A percentile compares a stretch with the other conserved stretches of the same genome.
Conservation (phyloP, 768 basidiomycete genomes). For the Phylloporus scabripes region DNA sequence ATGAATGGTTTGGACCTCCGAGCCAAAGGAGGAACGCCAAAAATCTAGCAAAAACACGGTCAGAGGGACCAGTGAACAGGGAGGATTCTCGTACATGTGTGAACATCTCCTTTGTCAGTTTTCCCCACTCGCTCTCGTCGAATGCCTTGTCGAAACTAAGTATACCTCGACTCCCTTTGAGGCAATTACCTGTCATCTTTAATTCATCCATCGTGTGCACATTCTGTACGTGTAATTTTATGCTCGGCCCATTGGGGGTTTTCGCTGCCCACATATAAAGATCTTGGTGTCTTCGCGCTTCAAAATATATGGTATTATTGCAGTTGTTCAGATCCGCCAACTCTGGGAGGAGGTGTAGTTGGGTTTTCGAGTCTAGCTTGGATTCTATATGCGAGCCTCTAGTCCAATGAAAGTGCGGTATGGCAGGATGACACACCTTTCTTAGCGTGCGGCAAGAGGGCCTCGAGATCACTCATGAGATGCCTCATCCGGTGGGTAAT, state of each 20-base stretch:
- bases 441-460: constrained; percentile 88
- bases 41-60: constrained; percentile 55
- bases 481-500: constrained; percentile 96
- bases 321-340: constrained; percentile 96
- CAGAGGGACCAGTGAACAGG: background rate
- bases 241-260: constrained; percentile 94
- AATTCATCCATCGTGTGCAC: constrained; percentile 99
- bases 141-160: constrained; percentile 90
- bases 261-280: constrained; percentile 96
- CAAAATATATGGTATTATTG: constrained; percentile 96
- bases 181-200: constrained; percentile 98
- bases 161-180: constrained; percentile 91
- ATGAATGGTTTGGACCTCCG: constrained; percentile 94
- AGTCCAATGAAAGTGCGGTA: background rate
- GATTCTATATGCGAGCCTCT: constrained; percentile 53
- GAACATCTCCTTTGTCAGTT: constrained; percentile 87
- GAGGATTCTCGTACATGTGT: constrained; percentile 62
- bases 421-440: constrained; percentile 61
- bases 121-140: constrained; percentile 83
- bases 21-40: constrained; percentile 89
- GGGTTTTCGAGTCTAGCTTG: constrained; percentile 95
- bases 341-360: constrained; percentile 88
- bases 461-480: constrained; percentile 91
- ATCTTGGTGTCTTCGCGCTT: constrained; percentile 92
- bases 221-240: constrained; percentile 97